phyloP scores from a whole-genome alignment of 352 stramenopile genomes.

The Globisporangium nodosum region DNA sequence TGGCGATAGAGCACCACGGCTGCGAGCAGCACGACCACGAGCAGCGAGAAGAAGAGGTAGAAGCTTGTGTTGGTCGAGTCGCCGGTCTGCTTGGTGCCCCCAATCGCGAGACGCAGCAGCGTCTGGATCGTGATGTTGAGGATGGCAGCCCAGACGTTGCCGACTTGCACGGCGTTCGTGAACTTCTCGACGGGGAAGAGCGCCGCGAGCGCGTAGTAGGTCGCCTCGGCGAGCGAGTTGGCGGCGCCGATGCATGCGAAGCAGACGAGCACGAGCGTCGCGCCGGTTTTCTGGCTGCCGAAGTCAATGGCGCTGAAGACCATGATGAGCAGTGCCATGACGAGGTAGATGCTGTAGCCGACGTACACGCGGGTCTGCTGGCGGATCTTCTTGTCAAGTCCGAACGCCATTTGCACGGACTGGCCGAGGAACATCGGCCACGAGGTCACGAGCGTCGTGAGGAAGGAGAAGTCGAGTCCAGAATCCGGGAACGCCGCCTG shows the following conservation, averaged over 20 bases:
- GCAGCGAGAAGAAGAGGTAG: conserved; percentile 58
- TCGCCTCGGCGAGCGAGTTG: conserved; percentile 54
- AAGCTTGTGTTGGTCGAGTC: conserved; percentile 30
- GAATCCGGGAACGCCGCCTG: conserved; percentile 36
- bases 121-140: conserved; percentile 56
- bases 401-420: conserved; percentile 42
- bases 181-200: conserved; percentile 65
- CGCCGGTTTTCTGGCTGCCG: conserved; percentile 38
- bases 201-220: conserved; percentile 52
- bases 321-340: conserved; percentile 58
- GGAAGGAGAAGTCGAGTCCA: conserved; percentile 54
- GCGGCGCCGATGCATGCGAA: conserved; percentile 42
- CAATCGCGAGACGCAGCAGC: conserved; percentile 43
- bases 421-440: conserved; percentile 63
- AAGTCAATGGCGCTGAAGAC: conserved; percentile 51
- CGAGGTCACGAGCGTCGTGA: conserved; percentile 49
- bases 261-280: conserved; percentile 44
- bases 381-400: conserved; percentile 49
- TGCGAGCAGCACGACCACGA: conserved; percentile 40
- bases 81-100: conserved; percentile 33
- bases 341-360: conserved; percentile 50
- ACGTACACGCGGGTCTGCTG: conserved; percentile 34
- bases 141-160: conserved; percentile 40
- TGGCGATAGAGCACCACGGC: conserved; percentile 42
- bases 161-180: conserved; percentile 63